phyloP scores from a whole-genome alignment of 768 basidiomycete genomes.

The Lanmaoa pseudosensibilis region DNA sequence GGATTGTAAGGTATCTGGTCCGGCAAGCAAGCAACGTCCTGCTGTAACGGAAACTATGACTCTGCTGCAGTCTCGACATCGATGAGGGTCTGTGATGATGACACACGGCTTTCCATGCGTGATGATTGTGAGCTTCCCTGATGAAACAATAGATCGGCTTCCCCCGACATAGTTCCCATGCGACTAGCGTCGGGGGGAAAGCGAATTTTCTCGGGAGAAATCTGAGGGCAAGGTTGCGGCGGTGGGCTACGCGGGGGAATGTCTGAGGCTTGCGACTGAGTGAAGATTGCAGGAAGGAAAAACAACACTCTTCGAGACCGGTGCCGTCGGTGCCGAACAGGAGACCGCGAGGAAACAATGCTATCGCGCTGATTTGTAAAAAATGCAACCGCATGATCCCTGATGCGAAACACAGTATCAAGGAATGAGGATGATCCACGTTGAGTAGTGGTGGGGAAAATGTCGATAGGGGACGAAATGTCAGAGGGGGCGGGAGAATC shows the following conservation, averaged over 20 bases:
- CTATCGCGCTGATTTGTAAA: slow-evolving; percentile 41
- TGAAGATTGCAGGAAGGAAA: slow-evolving; percentile 81
- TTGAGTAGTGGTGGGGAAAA: slow-evolving; percentile 39
- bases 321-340: slow-evolving; percentile 47
- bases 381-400: slow-evolving; percentile 51
- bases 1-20: slow-evolving; percentile 27
- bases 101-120: slow-evolving; percentile 28
- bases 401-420: slow-evolving; percentile 55
- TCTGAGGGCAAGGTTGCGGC: slow-evolving; percentile 24
- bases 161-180: slow-evolving; percentile 26
- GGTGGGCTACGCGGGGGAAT: slow-evolving; percentile 33
- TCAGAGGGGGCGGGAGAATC: slow-evolving; percentile 58
- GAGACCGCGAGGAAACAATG: slow-evolving; percentile 44
- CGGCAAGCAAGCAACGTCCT: slow-evolving; percentile 11
- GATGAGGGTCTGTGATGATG: slow-evolving; percentile 30
- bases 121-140: slow-evolving; percentile 33
- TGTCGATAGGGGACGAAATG: slow-evolving; percentile 43
- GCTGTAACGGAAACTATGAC: slow-evolving; percentile 17
- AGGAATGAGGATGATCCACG: slow-evolving; percentile 43
- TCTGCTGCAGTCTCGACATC: slow-evolving; percentile 27
- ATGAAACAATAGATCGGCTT: slow-evolving; percentile 21
- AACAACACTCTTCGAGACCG: slow-evolving; percentile 67
- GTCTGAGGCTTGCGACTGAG: slow-evolving; percentile 41
- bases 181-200: slow-evolving; percentile 38
- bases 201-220: slow-evolving; percentile 48